Base-by-base conservation (phyloP, 2,329 filamentous ascomycete species). In the Endoconidiophora laricicola region DNA sequence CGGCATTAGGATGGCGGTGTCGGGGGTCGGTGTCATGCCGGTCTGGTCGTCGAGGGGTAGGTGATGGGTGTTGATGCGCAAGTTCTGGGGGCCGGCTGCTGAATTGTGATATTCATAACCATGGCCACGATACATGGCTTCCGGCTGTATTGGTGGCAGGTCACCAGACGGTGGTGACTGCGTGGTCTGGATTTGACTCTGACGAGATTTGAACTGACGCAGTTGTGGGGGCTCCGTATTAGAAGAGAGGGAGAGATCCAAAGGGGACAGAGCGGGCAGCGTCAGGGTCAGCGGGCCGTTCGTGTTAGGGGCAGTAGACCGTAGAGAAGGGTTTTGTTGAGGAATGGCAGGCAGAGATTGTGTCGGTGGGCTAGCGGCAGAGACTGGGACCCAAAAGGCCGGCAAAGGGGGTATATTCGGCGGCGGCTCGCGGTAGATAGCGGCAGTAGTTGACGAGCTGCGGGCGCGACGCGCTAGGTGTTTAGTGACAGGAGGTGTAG, bases 1-100 rank as follows among this genome's bases (percentile, higher is more conserved):
- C 14, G 51, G 48, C 51, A 53, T 53, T 4, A 53, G 47, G n/a
- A 53, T 53, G 20, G 51, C 51, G 20, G 51, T 53, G 39, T 53
- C 51, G 29, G 51, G 51, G 14, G 51, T 53, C 10, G 47, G 48
- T 20, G 51, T 45, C 29, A 48, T 49, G 41, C 44, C 43, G 16
- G 26, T 40, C 18, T 49, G 39, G 44, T 53, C 44, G 12, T 53
- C 47, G 22, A 53, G 43, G 16, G 46, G 47, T 4, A 50, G 26
- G 39, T 44, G 26, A 33, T 50, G 51, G 33, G 51, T 53, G 44
- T 49, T 50, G 37, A 53, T 53, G 39, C 51, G 51, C 14, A 53
- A 44, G 29, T 50, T 53, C 16, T 46, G 47, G 22, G 44, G 38
- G 37, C 24, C 36, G 18, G 20, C 39, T 33, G 26, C 7, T 33